Base-by-base conservation (phyloP, 352 stramenopile genomes). In the Phytophthora meadii region DNA sequence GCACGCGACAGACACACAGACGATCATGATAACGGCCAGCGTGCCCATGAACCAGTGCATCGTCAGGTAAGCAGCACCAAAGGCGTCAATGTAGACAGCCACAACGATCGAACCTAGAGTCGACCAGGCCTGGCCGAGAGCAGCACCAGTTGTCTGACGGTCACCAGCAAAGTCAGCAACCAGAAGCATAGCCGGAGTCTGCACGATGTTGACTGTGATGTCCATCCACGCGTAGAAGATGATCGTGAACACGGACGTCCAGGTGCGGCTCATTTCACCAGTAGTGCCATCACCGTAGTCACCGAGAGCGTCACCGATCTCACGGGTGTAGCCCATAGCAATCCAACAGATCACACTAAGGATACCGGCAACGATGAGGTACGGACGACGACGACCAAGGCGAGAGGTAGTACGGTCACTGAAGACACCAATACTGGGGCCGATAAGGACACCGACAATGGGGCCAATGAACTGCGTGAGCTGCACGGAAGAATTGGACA, bases 271-370 rank as follows among this genome's bases (percentile, higher is more conserved):
- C 1, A 28, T 46, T 4, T 58, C 40, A 24, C 37, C 52, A 2
- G 9, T 24, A 11, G 30, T 19, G 17, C 55, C 50, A 15, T 66
- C 47, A 19, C 65, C 65, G 19, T 42, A 17, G 49, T 73, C 65
- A 30, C 61, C 74, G 54, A 72, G 50, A 30, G 57, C 56, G 6
- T 68, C 57, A 4, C 57, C 64, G 22, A 72, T 72, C 24, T 72
- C 62, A 9, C 72, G 57, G 4, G 76, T 83, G 66, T 81, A 83
- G 49, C 74, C 79, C 76, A 88, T 86, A 25, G 77, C 54, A 19
- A 73, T 76, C 76, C 72, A 88, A 64, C 79, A 88, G 39, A 81
- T 59, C 0, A 70, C 52, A 57, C 63, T 84, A 39, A 71, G 51
- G 17, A 87, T 39, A 27, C 61, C 69, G 12, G 67, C 76, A 22